Evolutionary conservation across 345 rosid genomes (phyloP).

Genomic region (Aegle marmelos): DNA sequence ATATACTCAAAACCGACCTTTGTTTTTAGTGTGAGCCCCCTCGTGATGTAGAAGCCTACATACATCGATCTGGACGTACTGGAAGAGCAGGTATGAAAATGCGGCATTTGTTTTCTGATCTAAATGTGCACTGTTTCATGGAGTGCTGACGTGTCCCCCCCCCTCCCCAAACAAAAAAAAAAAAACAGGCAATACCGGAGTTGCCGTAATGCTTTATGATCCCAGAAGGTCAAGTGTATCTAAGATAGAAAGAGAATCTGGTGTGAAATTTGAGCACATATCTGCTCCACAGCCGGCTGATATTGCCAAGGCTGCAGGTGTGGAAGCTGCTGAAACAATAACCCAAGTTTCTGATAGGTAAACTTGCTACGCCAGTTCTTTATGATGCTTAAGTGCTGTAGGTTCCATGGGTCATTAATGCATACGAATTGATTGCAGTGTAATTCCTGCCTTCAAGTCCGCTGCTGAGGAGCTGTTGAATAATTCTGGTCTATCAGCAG

Average conservation of each 20-base stretch:
- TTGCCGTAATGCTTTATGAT: slow-evolving; percentile 94
- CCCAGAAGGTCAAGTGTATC: slow-evolving; percentile 72
- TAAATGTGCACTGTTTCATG: slow-evolving; percentile 5
- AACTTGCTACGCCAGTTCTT: neutral
- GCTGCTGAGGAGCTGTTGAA: slow-evolving; percentile 77
- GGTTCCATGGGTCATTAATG: slow-evolving; percentile 6
- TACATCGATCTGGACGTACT: slow-evolving; percentile 97
- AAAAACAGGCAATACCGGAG: slow-evolving; percentile 73
- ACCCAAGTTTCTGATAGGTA: slow-evolving; percentile 89
- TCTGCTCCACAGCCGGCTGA: slow-evolving; percentile 83
- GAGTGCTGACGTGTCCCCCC: neutral
- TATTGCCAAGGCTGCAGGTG: slow-evolving; percentile 80
- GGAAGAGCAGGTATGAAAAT: slow-evolving; percentile 88
- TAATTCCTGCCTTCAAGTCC: slow-evolving; percentile 76
- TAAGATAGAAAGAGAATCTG: slow-evolving; percentile 78
- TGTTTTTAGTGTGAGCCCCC: slow-evolving; percentile 88
- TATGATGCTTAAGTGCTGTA: neutral
- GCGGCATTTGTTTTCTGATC: neutral
- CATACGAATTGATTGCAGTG: slow-evolving; percentile 45
- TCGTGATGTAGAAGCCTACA: slow-evolving; percentile 92
- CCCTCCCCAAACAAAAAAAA: too few relatives aligned
- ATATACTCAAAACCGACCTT: slow-evolving; percentile 9
- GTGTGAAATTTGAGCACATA: slow-evolving; percentile 83
- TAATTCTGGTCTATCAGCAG: slow-evolving; percentile 72
- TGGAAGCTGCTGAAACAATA: slow-evolving; percentile 70